Percentiles rank a stretch among this genome's conserved stretches.
phyloP scores from a whole-genome alignment of 805 yeast species.

The Pichia pseudocactophila region DNA sequence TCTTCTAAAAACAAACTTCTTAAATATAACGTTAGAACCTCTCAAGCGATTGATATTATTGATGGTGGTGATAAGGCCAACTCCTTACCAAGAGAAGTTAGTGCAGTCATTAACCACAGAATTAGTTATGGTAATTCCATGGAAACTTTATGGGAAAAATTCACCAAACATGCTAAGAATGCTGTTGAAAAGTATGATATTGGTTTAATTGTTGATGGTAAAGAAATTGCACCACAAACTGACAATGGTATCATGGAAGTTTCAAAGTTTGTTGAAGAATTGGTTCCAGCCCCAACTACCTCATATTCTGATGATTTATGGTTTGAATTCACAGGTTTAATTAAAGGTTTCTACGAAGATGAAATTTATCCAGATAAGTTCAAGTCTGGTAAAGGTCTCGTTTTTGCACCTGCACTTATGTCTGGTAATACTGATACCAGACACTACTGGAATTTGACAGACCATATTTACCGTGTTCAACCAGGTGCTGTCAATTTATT shows the following conservation, averaged over 20 bases:
- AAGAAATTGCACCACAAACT: conserved; percentile 18
- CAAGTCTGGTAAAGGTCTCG: conserved; percentile 16
- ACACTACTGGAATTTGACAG: conserved; percentile 52
- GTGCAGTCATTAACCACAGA: conserved; percentile 53
- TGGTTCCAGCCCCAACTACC: conserved; percentile 38
- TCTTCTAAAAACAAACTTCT: conserved; percentile 12
- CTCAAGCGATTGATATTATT: conserved; percentile 61
- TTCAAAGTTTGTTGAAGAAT: conserved; percentile 11
- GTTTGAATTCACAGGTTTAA: conserved; percentile 52
- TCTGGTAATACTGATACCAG: conserved; percentile 66
- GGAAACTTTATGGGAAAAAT: conserved; percentile 25
- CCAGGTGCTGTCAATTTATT: conserved; percentile 29
- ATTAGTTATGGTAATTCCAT: conserved; percentile 40
- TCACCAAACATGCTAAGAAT: conserved; percentile 23
- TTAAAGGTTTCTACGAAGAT: conserved; percentile 55
- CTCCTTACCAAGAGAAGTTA: conserved; percentile 62
- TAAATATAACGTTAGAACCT: conserved; percentile 43
- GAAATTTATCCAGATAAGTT: conserved; percentile 23
- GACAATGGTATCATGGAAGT: conserved; percentile 22
- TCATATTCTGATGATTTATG: conserved; percentile 39
- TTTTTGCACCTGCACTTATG: conserved; percentile 49
- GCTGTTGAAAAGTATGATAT: conserved; percentile 30
- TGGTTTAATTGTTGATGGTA: conserved; percentile 29
- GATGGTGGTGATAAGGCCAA: conserved; percentile 69
- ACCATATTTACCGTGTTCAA: conserved; percentile 50